These are phyloP conservation scores for Xylaria sp. DNA, from an alignment of 2,329 filamentous ascomycete genomes.

Conservation along the genomic window DNA sequence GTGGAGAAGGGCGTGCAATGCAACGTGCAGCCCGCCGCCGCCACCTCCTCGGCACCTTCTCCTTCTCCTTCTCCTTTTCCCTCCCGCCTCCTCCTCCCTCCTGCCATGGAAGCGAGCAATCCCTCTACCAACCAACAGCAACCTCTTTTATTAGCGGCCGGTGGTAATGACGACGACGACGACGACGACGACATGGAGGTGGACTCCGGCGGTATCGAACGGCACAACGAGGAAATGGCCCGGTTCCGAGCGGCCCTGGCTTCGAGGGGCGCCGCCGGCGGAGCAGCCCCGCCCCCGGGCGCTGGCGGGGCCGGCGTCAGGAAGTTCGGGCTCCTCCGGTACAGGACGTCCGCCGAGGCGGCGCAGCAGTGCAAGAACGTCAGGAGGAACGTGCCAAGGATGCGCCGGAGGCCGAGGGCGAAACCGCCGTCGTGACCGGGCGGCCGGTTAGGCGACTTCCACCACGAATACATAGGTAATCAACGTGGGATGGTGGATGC, in stretches of 20 bases:
- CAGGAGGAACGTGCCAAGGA: slow-evolving; percentile 34
- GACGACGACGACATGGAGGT: slow-evolving; percentile 23
- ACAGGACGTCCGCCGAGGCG: slow-evolving; percentile 34
- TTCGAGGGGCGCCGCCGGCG: slow-evolving; percentile 29
- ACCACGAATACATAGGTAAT: slow-evolving; percentile 16
- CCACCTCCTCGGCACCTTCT: slow-evolving; percentile 15
- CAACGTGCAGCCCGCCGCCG: slow-evolving; percentile 32
- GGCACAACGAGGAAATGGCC: slow-evolving; percentile 24
- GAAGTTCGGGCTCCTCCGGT: slow-evolving; percentile 30
- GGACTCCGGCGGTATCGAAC: slow-evolving; percentile 22
- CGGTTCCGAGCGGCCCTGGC: slow-evolving; percentile 18
- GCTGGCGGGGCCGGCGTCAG: slow-evolving; percentile 30
- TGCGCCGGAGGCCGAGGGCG: slow-evolving; percentile 31
- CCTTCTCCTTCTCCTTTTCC: slow-evolving; percentile 4
- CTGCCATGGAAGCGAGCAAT: no score
- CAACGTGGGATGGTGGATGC: slow-evolving; percentile 1
- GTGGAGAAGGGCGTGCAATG: slow-evolving; percentile 36
- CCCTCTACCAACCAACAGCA: no score
- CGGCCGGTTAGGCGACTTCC: slow-evolving; percentile 8
- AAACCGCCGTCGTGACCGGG: slow-evolving; percentile 3
- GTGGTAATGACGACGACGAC: no score
- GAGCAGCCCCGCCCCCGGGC: no score
- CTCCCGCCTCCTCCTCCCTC: no score
- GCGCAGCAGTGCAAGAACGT: slow-evolving; percentile 34
- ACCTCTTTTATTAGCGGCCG: no score